These are phyloP conservation scores for Gossypioides kirkii DNA, from an alignment of 345 rosid species.

Conservation along the genomic window DNA sequence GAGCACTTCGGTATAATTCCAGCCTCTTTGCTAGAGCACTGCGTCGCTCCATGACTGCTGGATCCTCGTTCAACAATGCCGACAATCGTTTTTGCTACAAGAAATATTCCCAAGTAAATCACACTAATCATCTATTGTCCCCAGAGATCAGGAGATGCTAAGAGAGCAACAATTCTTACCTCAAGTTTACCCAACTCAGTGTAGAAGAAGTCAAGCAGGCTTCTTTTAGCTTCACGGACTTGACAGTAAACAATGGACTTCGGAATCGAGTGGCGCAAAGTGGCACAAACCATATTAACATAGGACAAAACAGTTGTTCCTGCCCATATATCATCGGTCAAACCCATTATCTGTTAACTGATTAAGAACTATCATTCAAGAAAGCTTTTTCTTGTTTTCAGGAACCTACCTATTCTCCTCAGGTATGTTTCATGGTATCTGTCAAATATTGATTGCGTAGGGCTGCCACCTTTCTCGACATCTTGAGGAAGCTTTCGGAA, in stretches of 20 bases:
- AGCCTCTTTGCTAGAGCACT: constrained; percentile 74
- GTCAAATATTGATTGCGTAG: constrained; percentile 89
- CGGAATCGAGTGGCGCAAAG: constrained; percentile 86
- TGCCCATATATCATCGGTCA: constrained; percentile 23
- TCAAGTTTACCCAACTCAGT: constrained; percentile 90
- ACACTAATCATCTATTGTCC: neutral
- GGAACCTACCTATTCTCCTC: constrained; percentile 77
- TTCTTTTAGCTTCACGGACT: constrained; percentile 93
- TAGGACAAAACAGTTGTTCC: constrained; percentile 88
- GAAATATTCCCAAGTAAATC: neutral
- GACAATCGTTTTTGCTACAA: constrained; percentile 81
- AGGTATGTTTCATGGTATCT: constrained; percentile 88
- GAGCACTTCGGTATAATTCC: constrained; percentile 89
- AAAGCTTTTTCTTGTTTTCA: neutral
- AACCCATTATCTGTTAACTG: constrained; percentile 5
- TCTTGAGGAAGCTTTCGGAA: constrained; percentile 98
- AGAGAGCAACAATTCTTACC: constrained; percentile 31
- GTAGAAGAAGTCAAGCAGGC: constrained; percentile 90
- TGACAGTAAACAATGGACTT: constrained; percentile 92
- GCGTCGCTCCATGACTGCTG: constrained; percentile 94
- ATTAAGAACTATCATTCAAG: neutral
- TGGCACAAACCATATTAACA: constrained; percentile 87
- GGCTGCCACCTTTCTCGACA: constrained; percentile 98
- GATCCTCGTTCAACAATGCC: constrained; percentile 83
- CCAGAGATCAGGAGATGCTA: neutral